Conservation (phyloP, 2,329 filamentous ascomycete species). For the Colletotrichum musae region DNA sequence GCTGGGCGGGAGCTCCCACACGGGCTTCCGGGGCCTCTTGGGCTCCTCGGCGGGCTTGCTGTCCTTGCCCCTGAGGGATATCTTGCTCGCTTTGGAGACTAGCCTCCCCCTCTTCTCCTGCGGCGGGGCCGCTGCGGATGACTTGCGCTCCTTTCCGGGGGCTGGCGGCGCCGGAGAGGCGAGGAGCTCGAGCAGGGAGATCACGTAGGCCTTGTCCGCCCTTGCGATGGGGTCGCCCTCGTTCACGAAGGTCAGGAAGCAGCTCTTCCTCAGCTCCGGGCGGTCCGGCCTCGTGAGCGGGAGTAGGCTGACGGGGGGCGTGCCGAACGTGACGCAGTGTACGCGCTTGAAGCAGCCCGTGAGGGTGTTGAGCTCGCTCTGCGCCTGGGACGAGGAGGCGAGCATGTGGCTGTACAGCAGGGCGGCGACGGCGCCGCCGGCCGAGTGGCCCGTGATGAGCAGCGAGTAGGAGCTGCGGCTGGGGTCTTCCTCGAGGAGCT, state of each 20-base stretch:
- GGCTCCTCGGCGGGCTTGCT: constrained; percentile 43
- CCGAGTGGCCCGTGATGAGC: constrained; percentile 88
- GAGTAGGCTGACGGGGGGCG: constrained; percentile 81
- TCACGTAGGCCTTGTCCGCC: constrained; percentile 83
- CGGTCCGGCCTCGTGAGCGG: constrained; percentile 74
- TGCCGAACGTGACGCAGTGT: constrained; percentile 89
- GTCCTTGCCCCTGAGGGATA: constrained; percentile 13
- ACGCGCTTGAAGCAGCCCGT: constrained; percentile 81
- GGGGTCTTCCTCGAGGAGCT: constrained; percentile 81
- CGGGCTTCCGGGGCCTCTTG: constrained; percentile 48
- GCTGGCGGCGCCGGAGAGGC: constrained; percentile 71
- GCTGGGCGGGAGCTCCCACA: constrained; percentile 76
- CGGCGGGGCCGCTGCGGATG: constrained; percentile 8
- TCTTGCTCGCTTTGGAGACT: constrained; percentile 16
- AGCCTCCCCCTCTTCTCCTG: constrained; percentile 29
- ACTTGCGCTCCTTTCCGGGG: constrained; percentile 4
- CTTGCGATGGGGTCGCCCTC: constrained; percentile 87
- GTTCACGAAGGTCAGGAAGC: constrained; percentile 87
- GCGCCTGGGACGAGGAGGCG: constrained; percentile 60
- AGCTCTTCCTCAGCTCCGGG: constrained; percentile 69
- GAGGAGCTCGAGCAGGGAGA: constrained; percentile 80
- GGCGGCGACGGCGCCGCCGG: constrained; percentile 86
- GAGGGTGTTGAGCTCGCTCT: constrained; percentile 79
- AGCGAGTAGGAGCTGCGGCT: constrained; percentile 76
- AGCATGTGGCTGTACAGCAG: constrained; percentile 89